These are phyloP conservation scores for Dissophora globulifera DNA, from an alignment of 192 early-diverging fungal species.

Conservation along the genomic window DNA sequence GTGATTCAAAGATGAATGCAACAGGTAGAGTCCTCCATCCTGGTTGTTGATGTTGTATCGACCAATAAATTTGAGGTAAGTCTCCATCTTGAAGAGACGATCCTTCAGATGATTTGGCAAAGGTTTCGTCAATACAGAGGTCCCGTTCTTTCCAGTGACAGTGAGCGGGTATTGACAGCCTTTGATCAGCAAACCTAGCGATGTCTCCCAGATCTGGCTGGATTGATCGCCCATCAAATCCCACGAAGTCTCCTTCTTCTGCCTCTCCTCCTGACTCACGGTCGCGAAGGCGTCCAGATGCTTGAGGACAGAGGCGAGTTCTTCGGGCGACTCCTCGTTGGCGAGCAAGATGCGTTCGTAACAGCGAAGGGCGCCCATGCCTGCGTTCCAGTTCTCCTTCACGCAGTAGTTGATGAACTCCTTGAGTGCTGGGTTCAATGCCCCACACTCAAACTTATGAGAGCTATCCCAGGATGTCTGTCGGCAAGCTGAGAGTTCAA, in stretches of 20 bases:
- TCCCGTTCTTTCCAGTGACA: constrained; percentile 42
- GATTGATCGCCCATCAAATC: constrained; percentile 60
- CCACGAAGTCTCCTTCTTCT: constrained; percentile 66
- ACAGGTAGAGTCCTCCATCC: constrained; percentile 67
- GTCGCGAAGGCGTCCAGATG: constrained; percentile 66
- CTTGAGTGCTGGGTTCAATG: constrained; percentile 54
- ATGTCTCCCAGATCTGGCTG: constrained; percentile 55
- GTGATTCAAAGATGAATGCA: constrained; percentile 71
- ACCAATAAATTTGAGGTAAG: constrained; percentile 65
- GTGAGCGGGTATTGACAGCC: constrained; percentile 61
- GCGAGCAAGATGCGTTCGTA: constrained; percentile 60
- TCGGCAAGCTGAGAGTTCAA: constrained; percentile 56
- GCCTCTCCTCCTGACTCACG: constrained; percentile 64
- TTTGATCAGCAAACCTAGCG: constrained; percentile 53
- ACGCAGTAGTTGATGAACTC: constrained; percentile 58
- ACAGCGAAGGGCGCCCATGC: constrained; percentile 59
- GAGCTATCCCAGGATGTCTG: constrained; percentile 59
- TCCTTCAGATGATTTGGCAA: constrained; percentile 58
- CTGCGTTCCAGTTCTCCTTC: constrained; percentile 57
- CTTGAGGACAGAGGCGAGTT: constrained; percentile 52
- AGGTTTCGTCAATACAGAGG: constrained; percentile 54
- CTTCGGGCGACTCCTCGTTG: constrained; percentile 55
- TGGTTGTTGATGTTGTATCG: constrained; percentile 73
- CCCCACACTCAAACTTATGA: constrained; percentile 58
- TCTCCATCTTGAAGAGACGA: constrained; percentile 62